Evolutionary conservation across 164 flowering plant genomes (phyloP), one percentile per base, ranked within the genome.

Genomic region (Piper longum): DNA sequence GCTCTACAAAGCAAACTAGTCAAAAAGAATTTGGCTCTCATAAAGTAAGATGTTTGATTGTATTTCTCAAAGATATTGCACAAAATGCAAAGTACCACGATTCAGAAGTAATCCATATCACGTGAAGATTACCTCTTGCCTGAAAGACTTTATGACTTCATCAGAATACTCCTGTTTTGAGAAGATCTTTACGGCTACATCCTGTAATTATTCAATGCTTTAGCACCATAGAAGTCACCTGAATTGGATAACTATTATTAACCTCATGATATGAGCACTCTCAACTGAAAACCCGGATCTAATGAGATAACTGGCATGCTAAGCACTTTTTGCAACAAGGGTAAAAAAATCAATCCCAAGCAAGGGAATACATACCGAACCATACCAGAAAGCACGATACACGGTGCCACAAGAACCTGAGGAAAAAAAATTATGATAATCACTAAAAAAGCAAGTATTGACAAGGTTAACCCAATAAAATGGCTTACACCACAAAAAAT

Each of bases 361-460:
- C 36, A 26, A 26, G 36, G 2, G 36, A 26, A 26, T 73, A 85
- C 97, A 76, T 95, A 95, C 99, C 78, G 97, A 95, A 77, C 99
- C 99, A 81, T 82, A 87, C 99, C 99, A 95, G 71, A 88, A 85
- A 62, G 71, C 97, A 77, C 91, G 99, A 75, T 95, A 95, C 26
- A 95, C 99, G 69, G 96, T 88, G 71, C 99, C 99, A 78, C 99
- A 95, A 65, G 97, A 95, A 78, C 99, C 99, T 95, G 91, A 36
- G 41, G 41, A 36, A 57, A 26, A 26, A 41, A 57, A 11, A 57
- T 9, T 48, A 48, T 9, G 52, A 9, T 48, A 48, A 48, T 14
- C 52, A 48, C 52, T 5, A 14, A 8, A 14, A 8, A 48, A 48
- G 14, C 9, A 14, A 5, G 52, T 2, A 5, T 48, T 26, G 36